These are phyloP conservation scores for Penicillium italicum DNA, from an alignment of 2,329 filamentous ascomycete genomes.

Conservation along the genomic window DNA sequence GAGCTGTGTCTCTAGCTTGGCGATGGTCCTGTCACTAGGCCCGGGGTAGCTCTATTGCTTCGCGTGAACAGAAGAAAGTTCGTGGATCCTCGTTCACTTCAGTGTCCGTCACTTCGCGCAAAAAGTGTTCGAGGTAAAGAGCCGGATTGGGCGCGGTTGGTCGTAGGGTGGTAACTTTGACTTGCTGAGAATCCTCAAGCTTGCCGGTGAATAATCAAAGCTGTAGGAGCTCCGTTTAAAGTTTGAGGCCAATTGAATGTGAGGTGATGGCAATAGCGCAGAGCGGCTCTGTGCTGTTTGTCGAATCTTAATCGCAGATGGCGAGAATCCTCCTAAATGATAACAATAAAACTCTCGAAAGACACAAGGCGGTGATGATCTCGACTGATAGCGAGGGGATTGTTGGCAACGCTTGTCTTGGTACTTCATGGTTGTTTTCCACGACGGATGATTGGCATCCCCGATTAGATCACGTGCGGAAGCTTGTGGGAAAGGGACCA, in stretches of 20 bases:
- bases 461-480: conserved; percentile 6
- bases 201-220: background rate
- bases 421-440: conserved; percentile 8
- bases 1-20: background rate
- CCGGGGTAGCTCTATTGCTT: background rate
- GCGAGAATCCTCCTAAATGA: background rate
- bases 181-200: background rate
- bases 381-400: background rate
- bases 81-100: background rate
- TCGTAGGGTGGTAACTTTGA: background rate
- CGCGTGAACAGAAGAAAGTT: background rate
- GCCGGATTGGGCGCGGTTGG: background rate
- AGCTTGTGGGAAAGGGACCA: background rate
- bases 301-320: background rate
- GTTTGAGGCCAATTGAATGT: background rate
- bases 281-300: background rate
- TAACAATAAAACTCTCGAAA: background rate
- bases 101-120: background rate
- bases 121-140: background rate
- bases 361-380: background rate
- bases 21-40: background rate
- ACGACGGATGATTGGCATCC: conserved; percentile 4
- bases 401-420: background rate
- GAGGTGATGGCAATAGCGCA: background rate
- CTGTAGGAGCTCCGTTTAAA: background rate